These are phyloP conservation scores for Acephala macrosclerotiorum DNA, from an alignment of 2,329 filamentous ascomycete species.

Conservation along the genomic window DNA sequence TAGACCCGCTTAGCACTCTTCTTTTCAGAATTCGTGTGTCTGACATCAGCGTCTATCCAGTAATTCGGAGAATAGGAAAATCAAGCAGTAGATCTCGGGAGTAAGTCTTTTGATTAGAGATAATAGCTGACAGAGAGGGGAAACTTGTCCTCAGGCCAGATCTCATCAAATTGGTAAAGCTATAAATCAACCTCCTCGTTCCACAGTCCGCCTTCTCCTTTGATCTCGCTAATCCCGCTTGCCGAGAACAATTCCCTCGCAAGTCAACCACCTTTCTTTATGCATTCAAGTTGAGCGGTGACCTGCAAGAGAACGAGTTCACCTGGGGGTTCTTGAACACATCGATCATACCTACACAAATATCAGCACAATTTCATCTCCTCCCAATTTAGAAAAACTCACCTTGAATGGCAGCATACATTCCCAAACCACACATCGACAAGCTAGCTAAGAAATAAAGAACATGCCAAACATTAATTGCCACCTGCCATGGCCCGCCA, in stretches of 20 bases:
- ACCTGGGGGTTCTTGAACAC: conserved; percentile 25
- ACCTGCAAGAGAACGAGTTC: conserved; percentile 28
- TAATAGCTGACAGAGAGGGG: no score
- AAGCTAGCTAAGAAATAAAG: conserved; percentile 36
- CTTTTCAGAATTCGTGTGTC: no score
- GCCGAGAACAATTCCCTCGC: background rate
- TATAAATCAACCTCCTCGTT: background rate
- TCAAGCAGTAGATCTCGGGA: no score
- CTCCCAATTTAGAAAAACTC: background rate
- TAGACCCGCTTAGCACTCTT: no score
- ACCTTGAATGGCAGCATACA: conserved; percentile 33
- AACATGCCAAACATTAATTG: conserved; percentile 30
- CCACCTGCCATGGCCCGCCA: conserved; percentile 28
- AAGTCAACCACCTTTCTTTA: conserved; percentile 5
- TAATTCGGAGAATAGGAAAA: no score
- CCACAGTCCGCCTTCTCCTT: background rate
- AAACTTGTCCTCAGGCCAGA: no score
- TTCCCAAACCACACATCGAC: conserved; percentile 34
- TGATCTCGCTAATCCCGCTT: no score
- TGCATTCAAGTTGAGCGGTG: conserved; percentile 27
- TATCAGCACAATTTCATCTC: conserved; percentile 10
- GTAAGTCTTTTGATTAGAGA: no score
- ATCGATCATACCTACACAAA: conserved; percentile 27
- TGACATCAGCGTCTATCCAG: no score
- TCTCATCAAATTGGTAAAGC: background rate